Conservation (phyloP, 148 eudicot species). For the Spergularia bocconei region DNA sequence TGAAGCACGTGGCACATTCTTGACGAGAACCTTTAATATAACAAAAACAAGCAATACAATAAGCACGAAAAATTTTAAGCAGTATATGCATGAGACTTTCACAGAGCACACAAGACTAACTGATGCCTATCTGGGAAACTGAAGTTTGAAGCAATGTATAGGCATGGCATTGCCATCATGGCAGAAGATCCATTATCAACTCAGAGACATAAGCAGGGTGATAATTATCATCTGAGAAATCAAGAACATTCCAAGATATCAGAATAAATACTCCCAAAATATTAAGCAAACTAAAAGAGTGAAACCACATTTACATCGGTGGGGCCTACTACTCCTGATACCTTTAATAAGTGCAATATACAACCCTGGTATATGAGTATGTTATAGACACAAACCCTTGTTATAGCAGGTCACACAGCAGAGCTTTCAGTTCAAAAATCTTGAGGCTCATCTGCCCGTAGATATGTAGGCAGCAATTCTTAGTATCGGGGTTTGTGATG, state of each 20-base stretch:
- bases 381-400: neutral
- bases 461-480: neutral
- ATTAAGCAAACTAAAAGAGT: neutral
- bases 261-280: neutral
- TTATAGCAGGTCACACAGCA: neutral
- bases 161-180: neutral
- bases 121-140: neutral
- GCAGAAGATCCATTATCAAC: neutral
- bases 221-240: neutral
- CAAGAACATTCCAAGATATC: neutral
- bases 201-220: neutral
- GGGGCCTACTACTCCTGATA: neutral
- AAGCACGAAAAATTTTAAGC: neutral
- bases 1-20: constrained; percentile 72
- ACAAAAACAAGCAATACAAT: constrained; percentile 13
- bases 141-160: neutral
- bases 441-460: too few species aligned
- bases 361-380: neutral
- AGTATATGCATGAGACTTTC: too few species aligned
- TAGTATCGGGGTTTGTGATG: neutral
- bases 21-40: constrained; percentile 68
- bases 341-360: neutral
- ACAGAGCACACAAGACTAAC: neutral
- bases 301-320: neutral
- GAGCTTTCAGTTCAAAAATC: too few species aligned